Conservation (phyloP, 108 stramenopile species). For the Cyclostephanos tholiformis region DNA sequence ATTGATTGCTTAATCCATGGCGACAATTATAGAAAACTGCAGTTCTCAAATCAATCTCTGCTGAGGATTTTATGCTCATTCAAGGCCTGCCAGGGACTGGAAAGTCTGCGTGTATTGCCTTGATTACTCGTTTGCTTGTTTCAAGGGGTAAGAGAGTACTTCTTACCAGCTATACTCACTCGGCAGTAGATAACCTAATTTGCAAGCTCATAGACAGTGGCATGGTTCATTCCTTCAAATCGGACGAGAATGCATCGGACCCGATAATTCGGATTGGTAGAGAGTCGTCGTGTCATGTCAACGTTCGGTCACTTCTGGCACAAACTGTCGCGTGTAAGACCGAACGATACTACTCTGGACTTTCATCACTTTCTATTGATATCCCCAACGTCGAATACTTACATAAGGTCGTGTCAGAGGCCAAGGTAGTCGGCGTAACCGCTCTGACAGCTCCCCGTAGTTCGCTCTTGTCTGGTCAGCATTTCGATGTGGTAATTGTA, state of each 20-base stretch:
- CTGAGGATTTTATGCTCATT: slow-evolving; percentile 80
- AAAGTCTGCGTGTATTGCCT: slow-evolving; percentile 85
- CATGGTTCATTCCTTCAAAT: slow-evolving; percentile 16
- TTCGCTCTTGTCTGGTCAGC: slow-evolving; percentile 71
- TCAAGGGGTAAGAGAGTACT: slow-evolving; percentile 89
- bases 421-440: slow-evolving; percentile 85
- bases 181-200: slow-evolving; percentile 95
- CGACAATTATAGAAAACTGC: slow-evolving; percentile 53
- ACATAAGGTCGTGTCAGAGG: slow-evolving; percentile 52
- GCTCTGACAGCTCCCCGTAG: slow-evolving; percentile 80
- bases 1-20: background rate
- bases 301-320: slow-evolving; percentile 57
- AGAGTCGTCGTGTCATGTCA: slow-evolving; percentile 59
- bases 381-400: slow-evolving; percentile 50
- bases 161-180: slow-evolving; percentile 94
- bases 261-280: slow-evolving; percentile 69
- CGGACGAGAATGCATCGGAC: slow-evolving; percentile 9
- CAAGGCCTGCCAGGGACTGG: slow-evolving; percentile 83
- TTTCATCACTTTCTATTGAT: slow-evolving; percentile 40
- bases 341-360: slow-evolving; percentile 27
- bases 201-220: slow-evolving; percentile 86
- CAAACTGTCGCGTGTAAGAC: slow-evolving; percentile 49
- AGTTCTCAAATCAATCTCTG: slow-evolving; percentile 64
- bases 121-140: slow-evolving; percentile 84
- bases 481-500: slow-evolving; percentile 97